A percentile compares a stretch with the other conserved stretches of the same genome.
Conservation (phyloP, 2,329 filamentous ascomycete species). For the Colletotrichum viniferum region DNA sequence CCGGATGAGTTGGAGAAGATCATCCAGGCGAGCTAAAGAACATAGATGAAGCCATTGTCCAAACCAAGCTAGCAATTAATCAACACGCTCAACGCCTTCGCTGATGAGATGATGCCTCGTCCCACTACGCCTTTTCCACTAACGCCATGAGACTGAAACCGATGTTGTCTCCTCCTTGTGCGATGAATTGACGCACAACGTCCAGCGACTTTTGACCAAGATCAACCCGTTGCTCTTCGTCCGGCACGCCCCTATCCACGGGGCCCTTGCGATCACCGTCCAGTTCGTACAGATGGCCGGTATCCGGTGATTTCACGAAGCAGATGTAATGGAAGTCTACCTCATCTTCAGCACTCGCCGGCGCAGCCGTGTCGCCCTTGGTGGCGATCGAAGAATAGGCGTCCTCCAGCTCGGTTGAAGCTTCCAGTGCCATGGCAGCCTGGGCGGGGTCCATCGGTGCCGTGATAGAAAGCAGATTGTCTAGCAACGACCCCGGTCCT, state of each 20-base stretch:
- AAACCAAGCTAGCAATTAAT: neutral
- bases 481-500: constrained; percentile 31
- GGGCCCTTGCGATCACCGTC: constrained; percentile 73
- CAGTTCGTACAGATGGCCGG: constrained; percentile 66
- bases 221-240: constrained; percentile 48
- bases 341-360: constrained; percentile 60
- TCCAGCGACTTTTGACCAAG: constrained; percentile 63
- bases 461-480: constrained; percentile 65
- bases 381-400: constrained; percentile 67
- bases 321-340: constrained; percentile 76
- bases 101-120: neutral
- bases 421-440: constrained; percentile 67
- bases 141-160: constrained; percentile 36
- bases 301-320: constrained; percentile 64
- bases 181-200: constrained; percentile 43
- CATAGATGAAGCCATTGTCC: neutral
- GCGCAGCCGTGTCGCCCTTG: constrained; percentile 66
- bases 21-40: constrained; percentile 16
- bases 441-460: constrained; percentile 58
- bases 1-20: constrained; percentile 65
- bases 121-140: constrained; percentile 7
- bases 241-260: constrained; percentile 49
- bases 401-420: constrained; percentile 66
- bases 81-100: neutral
- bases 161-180: constrained; percentile 27